Evolutionary conservation across 169 alveolate genomes (phyloP).

Genomic region (Plasmodium falciparum): DNA sequence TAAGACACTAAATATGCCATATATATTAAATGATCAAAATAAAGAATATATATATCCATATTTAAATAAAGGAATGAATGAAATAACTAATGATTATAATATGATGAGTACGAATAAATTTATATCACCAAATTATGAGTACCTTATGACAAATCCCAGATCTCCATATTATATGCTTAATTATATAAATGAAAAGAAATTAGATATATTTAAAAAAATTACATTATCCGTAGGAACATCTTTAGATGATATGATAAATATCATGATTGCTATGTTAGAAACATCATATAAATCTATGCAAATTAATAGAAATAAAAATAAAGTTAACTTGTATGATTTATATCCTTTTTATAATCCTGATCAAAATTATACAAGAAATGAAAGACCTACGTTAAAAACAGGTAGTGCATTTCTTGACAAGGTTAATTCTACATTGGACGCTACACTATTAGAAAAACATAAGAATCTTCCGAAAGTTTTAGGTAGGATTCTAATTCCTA

Average conservation of each 20-base stretch:
- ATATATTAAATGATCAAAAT: conserved; percentile 27
- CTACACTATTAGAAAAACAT: conserved; percentile 69
- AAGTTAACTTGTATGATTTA: conserved; percentile 43
- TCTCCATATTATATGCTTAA: neutral
- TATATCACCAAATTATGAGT: conserved; percentile 32
- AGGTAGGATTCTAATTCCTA: conserved; percentile 50
- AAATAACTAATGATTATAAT: conserved; percentile 24
- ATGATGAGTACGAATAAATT: neutral
- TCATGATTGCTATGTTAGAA: conserved; percentile 42
- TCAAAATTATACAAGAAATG: conserved; percentile 61
- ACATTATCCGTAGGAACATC: conserved; percentile 69
- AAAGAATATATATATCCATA: neutral
- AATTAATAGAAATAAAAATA: conserved; percentile 4
- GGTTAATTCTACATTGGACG: conserved; percentile 61
- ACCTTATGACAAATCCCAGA: conserved; percentile 20
- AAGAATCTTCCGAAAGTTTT: conserved; percentile 33
- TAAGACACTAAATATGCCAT: conserved; percentile 14
- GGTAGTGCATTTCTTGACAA: conserved; percentile 63
- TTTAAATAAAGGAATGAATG: conserved; percentile 27
- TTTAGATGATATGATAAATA: conserved; percentile 61
- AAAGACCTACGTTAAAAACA: conserved; percentile 73
- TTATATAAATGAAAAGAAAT: conserved; percentile 8
- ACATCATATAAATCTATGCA: conserved; percentile 20
- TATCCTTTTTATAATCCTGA: conserved; percentile 77
- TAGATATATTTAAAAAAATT: conserved; percentile 56